Evolutionary conservation across 1,284 basidiomycete species (phyloP), one percentile per base, ranked within the genome.

Genomic region (Fomitopsis pinicola): DNA sequence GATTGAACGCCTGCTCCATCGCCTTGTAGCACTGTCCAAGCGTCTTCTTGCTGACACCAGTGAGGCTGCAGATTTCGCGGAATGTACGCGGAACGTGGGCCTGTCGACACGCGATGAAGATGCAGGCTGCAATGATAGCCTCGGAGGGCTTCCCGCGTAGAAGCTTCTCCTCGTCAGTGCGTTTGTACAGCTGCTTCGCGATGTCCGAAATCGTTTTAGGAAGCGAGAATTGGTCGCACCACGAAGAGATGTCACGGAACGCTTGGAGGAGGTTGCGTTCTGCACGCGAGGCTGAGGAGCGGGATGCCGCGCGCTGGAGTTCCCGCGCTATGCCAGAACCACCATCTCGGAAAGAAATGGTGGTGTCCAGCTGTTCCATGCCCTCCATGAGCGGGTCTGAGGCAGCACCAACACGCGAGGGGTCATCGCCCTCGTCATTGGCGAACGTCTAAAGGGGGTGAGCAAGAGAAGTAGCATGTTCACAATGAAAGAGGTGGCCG

Each of bases 361-460:
- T 86, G 33, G 97, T 99, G 71, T 95, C 92, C 58, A 97, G 85
- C 73, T 95, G 91, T 73, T 97, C 95, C 69, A 95, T 91, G 55
- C 94, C 94, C 72, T 98, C 96, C 77, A 98, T 83, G 33, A 98
- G 80, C 58, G 96, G 95, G 73, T 98, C 95, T 45, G 89, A 88
- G 44, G 95, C 94, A 59, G 94, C 95, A 79, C 97, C 97, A 67
- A 99, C 97, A 92, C 97, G 97, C 69, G 97, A 99, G 61, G 97
- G 97, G 75, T 99, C 97, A 75, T 99, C 97, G 63, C 97, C 96
- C 79, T 98, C 97, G 75, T 99, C 95, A 70, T 95, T 97, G 67
- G 97, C 97, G 76, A 99, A 99, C 61, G 97, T 99, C 89, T 98
- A 83, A 57, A 68, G 17, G 58, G 46, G 50, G 60, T 44, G 60